phyloP scores from a whole-genome alignment of 2,329 filamentous ascomycete species.

The Xylariaceae sp. region DNA sequence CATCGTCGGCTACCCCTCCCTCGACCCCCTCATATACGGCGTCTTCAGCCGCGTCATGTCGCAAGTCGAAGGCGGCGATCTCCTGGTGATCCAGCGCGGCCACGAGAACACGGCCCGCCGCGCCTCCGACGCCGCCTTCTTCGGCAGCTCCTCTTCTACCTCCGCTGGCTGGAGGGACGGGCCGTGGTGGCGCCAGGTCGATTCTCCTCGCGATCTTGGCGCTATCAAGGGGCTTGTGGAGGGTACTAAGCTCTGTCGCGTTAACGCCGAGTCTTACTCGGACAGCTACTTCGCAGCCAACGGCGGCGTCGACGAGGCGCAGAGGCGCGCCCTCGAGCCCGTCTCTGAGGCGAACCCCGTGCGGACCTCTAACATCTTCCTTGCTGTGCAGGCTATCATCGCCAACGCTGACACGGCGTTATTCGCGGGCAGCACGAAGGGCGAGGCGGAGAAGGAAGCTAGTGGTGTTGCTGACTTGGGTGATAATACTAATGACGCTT shows the following conservation, averaged over 20 bases:
- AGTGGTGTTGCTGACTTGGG: conserved; percentile 49
- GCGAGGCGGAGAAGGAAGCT: conserved; percentile 53
- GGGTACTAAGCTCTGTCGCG: conserved; percentile 86
- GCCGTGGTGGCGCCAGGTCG: conserved; percentile 85
- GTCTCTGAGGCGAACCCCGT: conserved; percentile 84
- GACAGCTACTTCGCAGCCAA: conserved; percentile 74
- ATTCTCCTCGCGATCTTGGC: conserved; percentile 69
- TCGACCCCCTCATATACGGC: conserved; percentile 86
- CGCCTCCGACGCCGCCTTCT: conserved; percentile 54
- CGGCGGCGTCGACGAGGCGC: conserved; percentile 77
- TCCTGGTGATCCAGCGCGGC: conserved; percentile 90
- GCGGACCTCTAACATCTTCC: conserved; percentile 88
- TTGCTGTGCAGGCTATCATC: conserved; percentile 85
- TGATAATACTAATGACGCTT: conserved; percentile 54
- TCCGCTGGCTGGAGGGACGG: conserved; percentile 77
- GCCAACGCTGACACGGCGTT: conserved; percentile 61
- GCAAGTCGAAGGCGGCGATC: conserved; percentile 95
- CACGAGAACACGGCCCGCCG: conserved; percentile 74
- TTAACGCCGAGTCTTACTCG: conserved; percentile 83
- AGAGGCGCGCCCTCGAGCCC: conserved; percentile 72
- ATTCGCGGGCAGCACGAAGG: conserved; percentile 57
- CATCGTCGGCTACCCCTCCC: conserved; percentile 85
- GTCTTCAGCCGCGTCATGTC: conserved; percentile 96
- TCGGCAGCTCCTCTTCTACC: conserved; percentile 42
- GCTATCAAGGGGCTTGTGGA: conserved; percentile 76